Conservation (phyloP, 352 stramenopile genomes). For the Globisporangium nodosum region DNA sequence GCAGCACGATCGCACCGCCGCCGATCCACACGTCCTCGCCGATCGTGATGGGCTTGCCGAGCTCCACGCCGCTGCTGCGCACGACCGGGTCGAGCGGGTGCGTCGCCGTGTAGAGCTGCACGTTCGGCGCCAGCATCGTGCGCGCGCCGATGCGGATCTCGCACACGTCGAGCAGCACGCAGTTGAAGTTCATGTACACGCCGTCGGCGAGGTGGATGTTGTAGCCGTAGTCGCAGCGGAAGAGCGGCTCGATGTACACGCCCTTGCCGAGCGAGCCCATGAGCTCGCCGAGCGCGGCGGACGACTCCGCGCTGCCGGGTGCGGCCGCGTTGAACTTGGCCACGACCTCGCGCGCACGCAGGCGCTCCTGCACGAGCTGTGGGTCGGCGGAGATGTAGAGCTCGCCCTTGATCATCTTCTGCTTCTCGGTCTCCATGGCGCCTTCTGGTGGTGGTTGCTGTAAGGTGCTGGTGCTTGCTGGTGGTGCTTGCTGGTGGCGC, state of each 20-base stretch:
- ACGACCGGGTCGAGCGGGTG: conserved; percentile 58
- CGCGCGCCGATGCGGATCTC: conserved; percentile 71
- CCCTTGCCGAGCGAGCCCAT: conserved; percentile 35
- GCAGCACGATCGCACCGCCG: conserved; percentile 58
- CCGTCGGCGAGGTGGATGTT: conserved; percentile 70
- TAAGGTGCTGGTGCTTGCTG: background rate
- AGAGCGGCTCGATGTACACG: conserved; percentile 72
- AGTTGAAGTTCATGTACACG: conserved; percentile 90
- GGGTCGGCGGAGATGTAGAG: conserved; percentile 40
- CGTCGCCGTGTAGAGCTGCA: conserved; percentile 76
- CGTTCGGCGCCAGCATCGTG: conserved; percentile 66
- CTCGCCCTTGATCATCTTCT: conserved; percentile 60
- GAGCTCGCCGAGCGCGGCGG: conserved; percentile 27
- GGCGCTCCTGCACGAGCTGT: conserved; percentile 34
- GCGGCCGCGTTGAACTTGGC: conserved; percentile 39
- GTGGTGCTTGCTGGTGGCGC: background rate
- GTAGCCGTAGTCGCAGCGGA: conserved; percentile 87
- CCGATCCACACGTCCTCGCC: conserved; percentile 85
- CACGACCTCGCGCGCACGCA: conserved; percentile 24
- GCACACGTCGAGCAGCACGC: conserved; percentile 78
- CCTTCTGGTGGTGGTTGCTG: background rate
- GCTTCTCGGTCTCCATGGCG: conserved; percentile 33
- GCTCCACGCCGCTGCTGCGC: conserved; percentile 38
- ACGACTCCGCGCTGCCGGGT: conserved; percentile 19
- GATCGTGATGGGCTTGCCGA: conserved; percentile 68